Percentiles rank a stretch among this genome's conserved stretches.
These are phyloP conservation scores for Agaricus sinodeliciosus DNA, from an alignment of 768 basidiomycete species.

Conservation along the genomic window DNA sequence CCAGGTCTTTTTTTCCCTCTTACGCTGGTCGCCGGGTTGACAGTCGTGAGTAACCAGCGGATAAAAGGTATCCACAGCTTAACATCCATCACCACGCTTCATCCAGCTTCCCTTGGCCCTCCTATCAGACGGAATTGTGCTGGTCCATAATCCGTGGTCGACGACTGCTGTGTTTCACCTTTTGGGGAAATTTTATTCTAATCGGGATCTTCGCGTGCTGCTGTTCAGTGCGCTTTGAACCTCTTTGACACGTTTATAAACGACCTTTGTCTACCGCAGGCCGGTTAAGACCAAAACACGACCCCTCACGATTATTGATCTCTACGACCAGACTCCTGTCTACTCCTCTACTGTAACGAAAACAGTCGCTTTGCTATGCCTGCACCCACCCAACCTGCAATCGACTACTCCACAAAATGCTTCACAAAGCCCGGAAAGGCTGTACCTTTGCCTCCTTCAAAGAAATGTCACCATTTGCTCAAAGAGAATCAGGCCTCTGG, in stretches of 20 bases:
- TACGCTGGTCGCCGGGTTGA: too few species aligned
- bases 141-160: too few species aligned
- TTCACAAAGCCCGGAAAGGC: background rate
- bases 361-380: background rate
- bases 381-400: background rate
- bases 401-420: background rate
- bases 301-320: background rate
- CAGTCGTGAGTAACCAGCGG: too few species aligned
- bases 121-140: too few species aligned
- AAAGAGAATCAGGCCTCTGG: background rate
- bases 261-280: background rate
- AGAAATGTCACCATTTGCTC: background rate
- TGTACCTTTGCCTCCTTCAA: background rate
- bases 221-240: background rate
- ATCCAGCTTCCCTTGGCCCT: too few species aligned
- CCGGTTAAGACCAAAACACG: background rate
- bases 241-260: background rate
- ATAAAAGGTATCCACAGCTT: too few species aligned
- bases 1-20: too few species aligned
- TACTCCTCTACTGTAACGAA: too few species aligned
- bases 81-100: too few species aligned
- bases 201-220: background rate
- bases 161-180: slow-evolving; percentile 2
- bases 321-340: too few species aligned
- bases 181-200: background rate